Evolutionary conservation across 2,329 filamentous ascomycete species (phyloP).

Genomic region (Chrysoporthe puriensis): DNA sequence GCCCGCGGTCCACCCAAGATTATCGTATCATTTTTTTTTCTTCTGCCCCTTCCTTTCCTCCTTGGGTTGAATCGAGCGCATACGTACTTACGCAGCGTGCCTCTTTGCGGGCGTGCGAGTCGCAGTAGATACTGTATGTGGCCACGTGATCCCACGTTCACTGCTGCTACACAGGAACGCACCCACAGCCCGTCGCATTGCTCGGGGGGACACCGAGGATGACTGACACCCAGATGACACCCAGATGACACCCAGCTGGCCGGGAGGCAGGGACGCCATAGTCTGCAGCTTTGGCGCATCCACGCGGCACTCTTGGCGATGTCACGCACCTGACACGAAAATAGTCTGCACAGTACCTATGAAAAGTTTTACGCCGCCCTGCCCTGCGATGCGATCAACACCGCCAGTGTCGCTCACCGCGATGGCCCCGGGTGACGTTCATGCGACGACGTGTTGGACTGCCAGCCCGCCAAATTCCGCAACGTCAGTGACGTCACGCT

Average conservation of each 20-base stretch:
- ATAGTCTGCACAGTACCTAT: background rate
- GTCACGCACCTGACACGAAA: background rate
- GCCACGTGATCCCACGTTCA: too few relatives aligned
- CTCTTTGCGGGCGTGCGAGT: too few relatives aligned
- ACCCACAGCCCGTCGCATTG: too few relatives aligned
- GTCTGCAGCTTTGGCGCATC: background rate
- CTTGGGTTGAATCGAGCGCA: background rate
- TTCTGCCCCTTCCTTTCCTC: background rate
- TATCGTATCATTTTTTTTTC: background rate
- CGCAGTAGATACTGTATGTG: too few relatives aligned
- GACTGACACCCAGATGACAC: background rate
- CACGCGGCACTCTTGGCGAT: background rate
- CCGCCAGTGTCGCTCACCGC: background rate
- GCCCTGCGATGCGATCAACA: background rate
- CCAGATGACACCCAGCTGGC: background rate
- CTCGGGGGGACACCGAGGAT: too few relatives aligned
- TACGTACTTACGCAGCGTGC: too few relatives aligned
- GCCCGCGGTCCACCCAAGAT: background rate
- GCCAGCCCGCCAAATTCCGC: background rate
- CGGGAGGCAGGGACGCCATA: background rate
- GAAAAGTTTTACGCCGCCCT: background rate
- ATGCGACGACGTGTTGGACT: conserved; percentile 6
- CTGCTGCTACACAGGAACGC: too few relatives aligned
- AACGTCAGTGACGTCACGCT: conserved; percentile 10
- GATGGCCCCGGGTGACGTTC: background rate